Evolutionary conservation across 371 early-diverging fungal genomes (phyloP), one percentile per base, ranked within the genome.

Genomic region (Batkoa obscura): DNA sequence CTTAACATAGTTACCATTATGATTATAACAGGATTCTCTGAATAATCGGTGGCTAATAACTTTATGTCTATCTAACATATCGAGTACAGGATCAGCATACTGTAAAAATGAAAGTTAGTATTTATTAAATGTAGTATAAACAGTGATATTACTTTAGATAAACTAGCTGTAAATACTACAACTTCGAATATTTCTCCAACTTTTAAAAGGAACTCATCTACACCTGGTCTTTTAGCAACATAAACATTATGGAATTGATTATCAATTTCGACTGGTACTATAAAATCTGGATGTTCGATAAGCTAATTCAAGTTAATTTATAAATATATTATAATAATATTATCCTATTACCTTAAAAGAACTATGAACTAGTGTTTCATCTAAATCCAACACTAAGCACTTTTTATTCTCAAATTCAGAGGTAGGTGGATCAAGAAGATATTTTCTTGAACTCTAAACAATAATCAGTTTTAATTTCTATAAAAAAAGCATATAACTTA

Each of bases 61-160:
- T 43, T 75, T 69, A 62, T 79, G 76, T 54, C 68, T 70, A 75
- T 96, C 98, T 47, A 98, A 73, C 71, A 82, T 78, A 68, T 94
- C 93, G 37, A 95, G 68, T 1, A 95, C 94, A 23, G 95, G 95
- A 66, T 94, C 91, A 34, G 94, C 98, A 64, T 98, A 98, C 86
- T 90, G 69, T 47, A 66, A 54, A 60, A 56, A 66, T 31, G 42
- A 43, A 41, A 37, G n/a, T 9, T 36, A 42, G 31, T 30, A 38
- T 10, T 6, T 8, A 35, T 17, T 49, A 15, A 30, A 53, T 31
- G 3, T 34, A 35, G 6, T 6, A 1, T 42, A 15, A 33, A 30
- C 30, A n/a, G 13, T 23, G 1, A 31, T 57, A 63, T 57, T 74
- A 90, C 90, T 81, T 88, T 94, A 57, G 92, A 78, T 56, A 94